Conservation (phyloP, 2,329 filamentous ascomycete species). For the Geosmithia flava region DNA sequence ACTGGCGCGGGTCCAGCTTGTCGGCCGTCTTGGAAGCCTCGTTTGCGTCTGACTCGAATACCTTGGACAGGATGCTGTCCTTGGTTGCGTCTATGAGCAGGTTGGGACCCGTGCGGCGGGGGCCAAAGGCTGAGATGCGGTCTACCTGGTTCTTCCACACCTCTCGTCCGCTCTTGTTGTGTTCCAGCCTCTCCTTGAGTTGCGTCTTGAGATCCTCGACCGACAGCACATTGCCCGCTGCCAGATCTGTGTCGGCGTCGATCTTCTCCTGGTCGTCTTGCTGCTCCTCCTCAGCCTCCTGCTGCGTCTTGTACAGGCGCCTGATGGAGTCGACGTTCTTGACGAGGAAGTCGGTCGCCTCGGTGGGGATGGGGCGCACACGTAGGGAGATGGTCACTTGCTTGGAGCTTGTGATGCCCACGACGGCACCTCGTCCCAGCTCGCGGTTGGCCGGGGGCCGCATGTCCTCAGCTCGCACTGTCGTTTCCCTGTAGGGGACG, state of each 20-base stretch:
- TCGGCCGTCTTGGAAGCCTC: constrained; percentile 30
- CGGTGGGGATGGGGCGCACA: constrained; percentile 64
- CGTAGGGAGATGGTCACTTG: constrained; percentile 67
- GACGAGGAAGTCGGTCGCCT: constrained; percentile 73
- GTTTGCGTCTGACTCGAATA: constrained; percentile 32
- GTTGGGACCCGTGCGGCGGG: constrained; percentile 75
- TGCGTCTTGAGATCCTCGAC: constrained; percentile 66
- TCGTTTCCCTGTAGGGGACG: constrained; percentile 90
- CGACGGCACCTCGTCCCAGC: constrained; percentile 69
- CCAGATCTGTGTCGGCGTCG: constrained; percentile 44
- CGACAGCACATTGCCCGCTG: constrained; percentile 51
- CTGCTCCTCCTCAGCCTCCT: constrained; percentile 19
- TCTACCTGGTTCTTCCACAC: constrained; percentile 64
- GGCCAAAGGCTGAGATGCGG: constrained; percentile 82
- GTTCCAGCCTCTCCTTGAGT: constrained; percentile 53
- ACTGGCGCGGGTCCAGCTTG: constrained; percentile 48
- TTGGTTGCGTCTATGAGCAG: constrained; percentile 75
- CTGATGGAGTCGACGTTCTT: constrained; percentile 75
- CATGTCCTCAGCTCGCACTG: constrained; percentile 84
- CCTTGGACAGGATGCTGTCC: constrained; percentile 57
- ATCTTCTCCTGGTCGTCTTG: constrained; percentile 23
- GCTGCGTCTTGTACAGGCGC: constrained; percentile 57
- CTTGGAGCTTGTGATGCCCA: constrained; percentile 70
- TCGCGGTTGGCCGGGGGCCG: constrained; percentile 75
- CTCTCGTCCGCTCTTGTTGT: constrained; percentile 56